These are phyloP conservation scores for Avena sativa DNA, from an alignment of 176 grass and related monocot species.

Conservation along the genomic window DNA sequence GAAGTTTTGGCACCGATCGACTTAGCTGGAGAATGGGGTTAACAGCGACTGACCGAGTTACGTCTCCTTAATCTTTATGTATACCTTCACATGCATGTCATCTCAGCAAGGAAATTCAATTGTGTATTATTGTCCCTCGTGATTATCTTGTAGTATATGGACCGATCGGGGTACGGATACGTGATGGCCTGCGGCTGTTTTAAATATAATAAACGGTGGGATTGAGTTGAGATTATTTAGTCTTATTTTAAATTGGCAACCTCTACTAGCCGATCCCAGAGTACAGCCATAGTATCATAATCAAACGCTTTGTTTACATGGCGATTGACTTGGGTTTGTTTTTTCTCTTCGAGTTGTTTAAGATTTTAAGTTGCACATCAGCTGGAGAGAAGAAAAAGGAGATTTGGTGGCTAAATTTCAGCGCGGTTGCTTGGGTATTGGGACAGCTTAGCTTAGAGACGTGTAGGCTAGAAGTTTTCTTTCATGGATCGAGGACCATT, in stretches of 20 bases:
- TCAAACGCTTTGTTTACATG: not conserved
- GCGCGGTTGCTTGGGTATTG: not conserved
- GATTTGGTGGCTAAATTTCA: not conserved
- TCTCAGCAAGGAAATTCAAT: not conserved
- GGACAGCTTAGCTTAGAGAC: conserved; percentile 16
- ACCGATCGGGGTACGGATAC: not conserved
- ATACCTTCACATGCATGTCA: not conserved
- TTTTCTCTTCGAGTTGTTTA: not conserved
- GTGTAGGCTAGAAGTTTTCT: not conserved
- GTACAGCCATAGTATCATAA: not conserved
- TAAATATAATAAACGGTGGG: no score
- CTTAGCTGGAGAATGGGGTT: not conserved
- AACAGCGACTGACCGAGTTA: not conserved
- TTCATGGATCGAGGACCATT: not conserved
- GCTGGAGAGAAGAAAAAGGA: not conserved
- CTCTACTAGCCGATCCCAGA: not conserved
- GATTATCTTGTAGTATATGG: conserved; percentile 6
- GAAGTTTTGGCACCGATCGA: not conserved
- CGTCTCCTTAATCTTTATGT: not conserved
- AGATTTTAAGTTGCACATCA: not conserved
- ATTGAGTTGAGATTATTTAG: not conserved
- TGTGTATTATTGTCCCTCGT: not conserved
- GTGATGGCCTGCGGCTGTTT: not conserved
- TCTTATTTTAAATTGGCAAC: not conserved
- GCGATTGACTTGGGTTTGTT: not conserved